Percentiles rank a stretch among this genome's conserved stretches.
Conservation (phyloP, 169 alveolate genomes). For the Theileria parva region DNA sequence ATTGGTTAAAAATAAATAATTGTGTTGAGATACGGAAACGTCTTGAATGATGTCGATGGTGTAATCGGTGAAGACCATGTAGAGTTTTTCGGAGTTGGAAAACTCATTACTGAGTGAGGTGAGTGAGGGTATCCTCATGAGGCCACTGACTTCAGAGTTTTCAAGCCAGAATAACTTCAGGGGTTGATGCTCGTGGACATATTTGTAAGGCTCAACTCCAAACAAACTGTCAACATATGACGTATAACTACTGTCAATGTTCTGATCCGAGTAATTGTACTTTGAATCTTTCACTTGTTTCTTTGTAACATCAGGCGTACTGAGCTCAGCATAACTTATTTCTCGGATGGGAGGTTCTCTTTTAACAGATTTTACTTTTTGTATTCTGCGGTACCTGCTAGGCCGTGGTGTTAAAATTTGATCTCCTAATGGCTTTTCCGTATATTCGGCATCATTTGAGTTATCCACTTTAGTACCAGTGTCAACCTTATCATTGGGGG, state of each 20-base stretch:
- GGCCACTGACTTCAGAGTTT: conserved; percentile 56
- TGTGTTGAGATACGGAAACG: conserved; percentile 46
- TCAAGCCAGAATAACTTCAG: conserved; percentile 59
- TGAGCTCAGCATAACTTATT: neutral
- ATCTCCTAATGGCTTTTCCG: neutral
- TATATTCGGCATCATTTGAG: neutral
- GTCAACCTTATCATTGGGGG: neutral
- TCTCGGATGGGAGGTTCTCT: neutral
- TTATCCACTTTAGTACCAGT: neutral
- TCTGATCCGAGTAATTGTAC: neutral
- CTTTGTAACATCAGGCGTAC: conserved; percentile 13
- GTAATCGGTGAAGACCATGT: conserved; percentile 54
- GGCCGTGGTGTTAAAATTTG: neutral
- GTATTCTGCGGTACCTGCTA: neutral
- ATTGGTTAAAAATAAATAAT: neutral
- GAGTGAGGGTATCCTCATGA: conserved; percentile 55
- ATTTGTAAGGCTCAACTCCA: conserved; percentile 35
- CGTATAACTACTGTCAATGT: neutral
- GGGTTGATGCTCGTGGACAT: conserved; percentile 35
- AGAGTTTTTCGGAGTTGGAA: conserved; percentile 21
- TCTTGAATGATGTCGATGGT: conserved; percentile 61
- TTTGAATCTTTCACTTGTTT: neutral
- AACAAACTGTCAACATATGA: conserved; percentile 24
- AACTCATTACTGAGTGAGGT: conserved; percentile 28
- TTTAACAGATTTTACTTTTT: neutral